phyloP scores from a whole-genome alignment of 352 stramenopile genomes.

The Pythium pyrilobum region DNA sequence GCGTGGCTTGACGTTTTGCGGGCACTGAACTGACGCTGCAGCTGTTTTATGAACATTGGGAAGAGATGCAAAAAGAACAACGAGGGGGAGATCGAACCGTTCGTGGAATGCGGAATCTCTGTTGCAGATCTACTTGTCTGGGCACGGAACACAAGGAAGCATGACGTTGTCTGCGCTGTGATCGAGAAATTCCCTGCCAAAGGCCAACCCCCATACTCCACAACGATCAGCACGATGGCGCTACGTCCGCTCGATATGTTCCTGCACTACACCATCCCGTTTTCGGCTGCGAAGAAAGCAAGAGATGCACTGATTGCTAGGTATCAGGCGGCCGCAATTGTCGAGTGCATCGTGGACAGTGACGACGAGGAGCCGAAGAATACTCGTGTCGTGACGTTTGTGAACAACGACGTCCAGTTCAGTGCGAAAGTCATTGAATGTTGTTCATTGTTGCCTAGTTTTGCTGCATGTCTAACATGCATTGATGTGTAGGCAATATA shows the following conservation, averaged over 20 bases:
- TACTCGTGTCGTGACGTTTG: background rate
- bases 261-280: background rate
- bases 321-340: background rate
- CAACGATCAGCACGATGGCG: background rate
- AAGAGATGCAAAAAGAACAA: background rate
- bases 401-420: background rate
- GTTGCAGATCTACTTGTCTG: background rate
- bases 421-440: background rate
- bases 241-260: background rate
- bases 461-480: background rate
- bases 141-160: background rate
- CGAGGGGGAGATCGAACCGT: background rate
- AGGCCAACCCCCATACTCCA: background rate
- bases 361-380: background rate
- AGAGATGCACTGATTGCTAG: background rate
- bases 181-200: background rate
- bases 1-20: too few species aligned
- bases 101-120: background rate
- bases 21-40: background rate
- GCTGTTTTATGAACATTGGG: background rate
- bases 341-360: background rate
- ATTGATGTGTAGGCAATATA: background rate
- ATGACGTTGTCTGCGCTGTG: background rate
- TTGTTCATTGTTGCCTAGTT: background rate
- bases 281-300: background rate